Percentiles rank a stretch among this genome's conserved stretches.
Conservation (phyloP, 805 yeast genomes). For the Clavispora fructus region DNA sequence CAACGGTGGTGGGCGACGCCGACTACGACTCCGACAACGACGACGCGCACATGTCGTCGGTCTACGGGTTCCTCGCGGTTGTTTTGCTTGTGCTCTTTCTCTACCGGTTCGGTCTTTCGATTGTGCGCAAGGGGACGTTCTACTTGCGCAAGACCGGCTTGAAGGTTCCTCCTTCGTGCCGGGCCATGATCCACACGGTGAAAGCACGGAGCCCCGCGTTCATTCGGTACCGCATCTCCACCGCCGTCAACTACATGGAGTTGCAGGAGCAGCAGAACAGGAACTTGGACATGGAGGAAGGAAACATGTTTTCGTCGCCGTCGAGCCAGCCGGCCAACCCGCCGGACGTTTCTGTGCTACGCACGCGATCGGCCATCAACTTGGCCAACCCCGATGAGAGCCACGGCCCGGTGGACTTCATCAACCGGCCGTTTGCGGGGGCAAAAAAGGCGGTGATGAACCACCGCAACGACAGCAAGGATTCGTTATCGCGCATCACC, state of each 20-base stretch:
- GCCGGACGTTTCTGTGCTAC: slow-evolving; percentile 19
- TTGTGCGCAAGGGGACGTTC: neutral
- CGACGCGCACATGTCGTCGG: neutral
- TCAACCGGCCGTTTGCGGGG: slow-evolving; percentile 31
- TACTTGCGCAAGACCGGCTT: slow-evolving; percentile 6
- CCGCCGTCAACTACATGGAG: slow-evolving; percentile 15
- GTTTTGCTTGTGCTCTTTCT: slow-evolving; percentile 15
- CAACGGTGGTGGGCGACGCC: slow-evolving; percentile 4
- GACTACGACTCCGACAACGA: slow-evolving; percentile 17
- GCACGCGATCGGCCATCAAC: slow-evolving; percentile 35
- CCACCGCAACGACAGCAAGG: slow-evolving; percentile 9
- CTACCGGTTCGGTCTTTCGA: slow-evolving; percentile 10
- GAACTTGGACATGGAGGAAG: slow-evolving; percentile 31
- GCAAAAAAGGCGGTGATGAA: slow-evolving; percentile 4
- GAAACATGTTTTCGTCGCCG: slow-evolving; percentile 18
- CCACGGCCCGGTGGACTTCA: slow-evolving; percentile 18
- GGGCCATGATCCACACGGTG: slow-evolving; percentile 1
- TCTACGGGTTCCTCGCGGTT: slow-evolving; percentile 14
- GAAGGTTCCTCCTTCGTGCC: neutral
- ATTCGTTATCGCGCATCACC: slow-evolving; percentile 7
- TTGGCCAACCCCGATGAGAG: slow-evolving; percentile 15
- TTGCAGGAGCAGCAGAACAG: slow-evolving; percentile 16
- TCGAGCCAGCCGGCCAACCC: slow-evolving; percentile 11
- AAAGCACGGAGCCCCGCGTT: slow-evolving; percentile 10
- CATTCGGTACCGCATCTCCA: slow-evolving; percentile 19